Evolutionary conservation across 2,329 filamentous ascomycete genomes (phyloP), one percentile per base, ranked within the genome.

Genomic region (Monosporascus sp.): DNA sequence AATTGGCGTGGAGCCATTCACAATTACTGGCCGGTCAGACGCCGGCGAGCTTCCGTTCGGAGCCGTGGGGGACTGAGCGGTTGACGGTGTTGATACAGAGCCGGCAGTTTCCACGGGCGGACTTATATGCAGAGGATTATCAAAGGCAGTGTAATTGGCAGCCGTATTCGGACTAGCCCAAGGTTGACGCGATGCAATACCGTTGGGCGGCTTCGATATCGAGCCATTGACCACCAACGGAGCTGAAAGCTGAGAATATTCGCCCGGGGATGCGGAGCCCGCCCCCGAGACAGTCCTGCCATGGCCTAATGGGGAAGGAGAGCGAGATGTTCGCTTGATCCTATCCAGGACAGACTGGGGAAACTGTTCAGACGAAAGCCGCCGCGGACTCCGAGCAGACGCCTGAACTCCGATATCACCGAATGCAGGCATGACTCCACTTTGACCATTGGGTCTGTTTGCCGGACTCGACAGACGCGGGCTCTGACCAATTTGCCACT

Each of bases 291-390:
- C 71, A 1, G 73, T 71, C 47, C 78, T 73, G 44, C 69, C 65
- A 53, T 81, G 79, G 3, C 79, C 76, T 2, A 80, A 66, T 0
- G 81, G 80, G 3, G 81, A 84, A 14, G 79, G 80, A 5, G 81
- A 83, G 15, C 79, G 73, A 2, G 80, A 82, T 2, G 75, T 75
- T 38, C 78, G 72, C 58, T 73, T 74, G 65, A 81, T 80, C 39
- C 78, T 72, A 51, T 82, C 79, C 6, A 82, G 68, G 24, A 82
- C 73, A 11, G 75, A 74, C 60, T 81, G 80, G 0, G 79, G 77
- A 4, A 77, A 66, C 55, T 81, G 77, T 45, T 82, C 80, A 1
- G 78, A 78, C 0, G 80, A 82, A 11, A 78, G 63, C 14, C 78
- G 71, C 31, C 76, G 72, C 41, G 76, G 71, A 25, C 67, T 70